These are phyloP conservation scores for Cutaneotrichosporon curvatum DNA, from an alignment of 1,284 basidiomycete species.

Conservation along the genomic window DNA sequence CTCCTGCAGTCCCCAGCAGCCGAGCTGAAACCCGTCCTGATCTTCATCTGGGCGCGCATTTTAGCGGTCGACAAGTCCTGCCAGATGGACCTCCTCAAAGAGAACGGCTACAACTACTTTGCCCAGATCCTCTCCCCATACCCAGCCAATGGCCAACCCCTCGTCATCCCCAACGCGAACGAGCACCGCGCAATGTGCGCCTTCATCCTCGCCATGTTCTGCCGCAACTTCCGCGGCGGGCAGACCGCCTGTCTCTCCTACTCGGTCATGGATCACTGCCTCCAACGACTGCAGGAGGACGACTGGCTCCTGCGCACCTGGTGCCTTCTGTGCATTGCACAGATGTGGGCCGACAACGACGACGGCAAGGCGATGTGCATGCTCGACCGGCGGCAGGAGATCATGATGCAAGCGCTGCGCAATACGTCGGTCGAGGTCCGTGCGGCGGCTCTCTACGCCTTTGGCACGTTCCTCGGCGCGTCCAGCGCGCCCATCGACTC, in stretches of 20 bases:
- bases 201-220: constrained; percentile 89
- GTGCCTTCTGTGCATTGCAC: constrained; percentile 87
- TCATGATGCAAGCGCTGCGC: constrained; percentile 70
- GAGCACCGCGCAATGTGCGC: constrained; percentile 99
- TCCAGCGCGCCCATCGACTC: constrained; percentile 60
- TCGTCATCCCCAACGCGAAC: constrained; percentile 76
- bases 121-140: constrained; percentile 61
- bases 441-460: constrained; percentile 80
- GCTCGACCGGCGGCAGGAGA: constrained; percentile 67
- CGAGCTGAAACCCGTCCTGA: constrained; percentile 93
- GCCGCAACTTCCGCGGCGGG: constrained; percentile 77
- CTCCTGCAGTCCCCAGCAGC: constrained; percentile 89
- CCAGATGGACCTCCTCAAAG: constrained; percentile 82
- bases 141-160: constrained; percentile 31
- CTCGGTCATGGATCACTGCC: constrained; percentile 82
- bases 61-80: constrained; percentile 90
- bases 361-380: constrained; percentile 83
- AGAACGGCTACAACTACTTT: constrained; percentile 82
- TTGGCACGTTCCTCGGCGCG: constrained; percentile 89
- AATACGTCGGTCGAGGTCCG: constrained; percentile 92
- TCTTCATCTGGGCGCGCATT: constrained; percentile 98
- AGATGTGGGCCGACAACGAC: constrained; percentile 89
- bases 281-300: constrained; percentile 70
- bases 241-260: constrained; percentile 81
- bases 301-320: constrained; percentile 92